Percentiles rank a stretch among this genome's conserved stretches.
Evolutionary conservation across 1,139 yeast genomes (phyloP).

Genomic region (Pichia sp.): DNA sequence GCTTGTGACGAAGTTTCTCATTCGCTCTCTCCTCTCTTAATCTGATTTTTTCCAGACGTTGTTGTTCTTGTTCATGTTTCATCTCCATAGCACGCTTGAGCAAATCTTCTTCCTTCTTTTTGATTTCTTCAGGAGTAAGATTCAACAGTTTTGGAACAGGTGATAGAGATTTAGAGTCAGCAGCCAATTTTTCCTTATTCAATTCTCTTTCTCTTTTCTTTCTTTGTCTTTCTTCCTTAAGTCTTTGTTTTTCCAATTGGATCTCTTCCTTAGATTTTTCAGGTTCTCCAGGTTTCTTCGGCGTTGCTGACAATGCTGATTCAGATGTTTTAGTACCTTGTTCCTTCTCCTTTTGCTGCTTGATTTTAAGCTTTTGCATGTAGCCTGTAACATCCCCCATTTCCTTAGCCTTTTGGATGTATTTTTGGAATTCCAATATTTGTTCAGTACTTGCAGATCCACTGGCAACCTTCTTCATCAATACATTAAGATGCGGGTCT

Average conservation of each 20-base stretch:
- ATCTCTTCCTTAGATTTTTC: slow-evolving; percentile 10
- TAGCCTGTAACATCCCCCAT: slow-evolving; percentile 54
- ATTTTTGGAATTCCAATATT: slow-evolving; percentile 74
- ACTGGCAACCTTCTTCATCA: slow-evolving; percentile 84
- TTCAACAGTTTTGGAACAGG: background rate
- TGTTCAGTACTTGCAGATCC: slow-evolving; percentile 73
- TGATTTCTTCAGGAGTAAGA: slow-evolving; percentile 16
- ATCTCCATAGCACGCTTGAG: slow-evolving; percentile 18
- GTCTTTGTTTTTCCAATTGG: slow-evolving; percentile 2
- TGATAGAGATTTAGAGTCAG: background rate
- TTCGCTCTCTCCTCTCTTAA: slow-evolving; percentile 33
- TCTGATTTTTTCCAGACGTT: slow-evolving; percentile 21
- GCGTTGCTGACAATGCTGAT: too few species aligned
- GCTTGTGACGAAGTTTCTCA: slow-evolving; percentile 29
- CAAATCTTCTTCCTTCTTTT: slow-evolving; percentile 16
- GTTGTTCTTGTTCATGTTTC: slow-evolving; percentile 25
- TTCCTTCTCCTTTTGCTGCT: slow-evolving; percentile 18
- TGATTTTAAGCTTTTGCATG: slow-evolving; percentile 21
- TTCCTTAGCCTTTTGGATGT: slow-evolving; percentile 69
- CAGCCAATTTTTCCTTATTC: background rate
- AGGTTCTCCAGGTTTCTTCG: slow-evolving; percentile 13
- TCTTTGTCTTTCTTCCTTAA: slow-evolving; percentile 11
- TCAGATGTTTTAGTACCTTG: background rate
- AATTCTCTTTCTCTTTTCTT: background rate
- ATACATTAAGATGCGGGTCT: slow-evolving; percentile 60